Percentiles rank a stretch among this genome's conserved stretches.
Evolutionary conservation across 2,329 filamentous ascomycete species (phyloP).

Genomic region (Graphilbum fragrans): DNA sequence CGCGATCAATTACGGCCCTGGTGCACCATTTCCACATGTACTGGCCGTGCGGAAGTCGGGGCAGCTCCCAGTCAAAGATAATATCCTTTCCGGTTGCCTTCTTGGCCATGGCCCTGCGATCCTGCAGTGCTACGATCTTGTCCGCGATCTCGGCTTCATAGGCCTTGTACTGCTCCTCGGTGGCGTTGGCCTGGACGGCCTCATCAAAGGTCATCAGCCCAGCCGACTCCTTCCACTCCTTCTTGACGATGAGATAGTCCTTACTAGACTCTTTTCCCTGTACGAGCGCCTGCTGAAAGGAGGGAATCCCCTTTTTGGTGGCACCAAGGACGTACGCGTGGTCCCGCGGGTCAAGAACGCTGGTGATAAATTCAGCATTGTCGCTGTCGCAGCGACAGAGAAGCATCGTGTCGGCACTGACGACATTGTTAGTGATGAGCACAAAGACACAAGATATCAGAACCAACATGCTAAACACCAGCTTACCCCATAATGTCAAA

Average conservation of each 20-base stretch:
- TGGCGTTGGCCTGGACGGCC: not conserved
- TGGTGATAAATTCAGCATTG: constrained; percentile 25
- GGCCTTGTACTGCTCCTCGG: too few species aligned
- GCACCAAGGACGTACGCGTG: constrained; percentile 26
- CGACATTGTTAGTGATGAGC: too few species aligned
- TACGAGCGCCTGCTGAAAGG: constrained; percentile 13
- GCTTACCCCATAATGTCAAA: constrained; percentile 29
- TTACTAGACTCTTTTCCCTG: constrained; percentile 14
- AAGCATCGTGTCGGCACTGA: constrained; percentile 23
- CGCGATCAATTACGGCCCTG: constrained; percentile 8
- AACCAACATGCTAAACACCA: too few species aligned
- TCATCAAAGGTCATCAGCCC: constrained; percentile 7
- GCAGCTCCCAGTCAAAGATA: constrained; percentile 8
- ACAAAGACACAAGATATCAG: too few species aligned
- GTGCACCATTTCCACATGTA: constrained; percentile 8
- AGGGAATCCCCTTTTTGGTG: constrained; percentile 19
- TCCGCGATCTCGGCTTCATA: not conserved
- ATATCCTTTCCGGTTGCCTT: constrained; percentile 3
- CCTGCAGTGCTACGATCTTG: not conserved
- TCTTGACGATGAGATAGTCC: constrained; percentile 8
- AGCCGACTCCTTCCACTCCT: constrained; percentile 4
- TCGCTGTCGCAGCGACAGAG: constrained; percentile 25
- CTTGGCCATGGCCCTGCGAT: not conserved
- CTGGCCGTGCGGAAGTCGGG: constrained; percentile 6
- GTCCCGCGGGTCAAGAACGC: constrained; percentile 22